phyloP scores from a whole-genome alignment of 2,329 filamentous ascomycete species.

The Pyrenophora graminea region DNA sequence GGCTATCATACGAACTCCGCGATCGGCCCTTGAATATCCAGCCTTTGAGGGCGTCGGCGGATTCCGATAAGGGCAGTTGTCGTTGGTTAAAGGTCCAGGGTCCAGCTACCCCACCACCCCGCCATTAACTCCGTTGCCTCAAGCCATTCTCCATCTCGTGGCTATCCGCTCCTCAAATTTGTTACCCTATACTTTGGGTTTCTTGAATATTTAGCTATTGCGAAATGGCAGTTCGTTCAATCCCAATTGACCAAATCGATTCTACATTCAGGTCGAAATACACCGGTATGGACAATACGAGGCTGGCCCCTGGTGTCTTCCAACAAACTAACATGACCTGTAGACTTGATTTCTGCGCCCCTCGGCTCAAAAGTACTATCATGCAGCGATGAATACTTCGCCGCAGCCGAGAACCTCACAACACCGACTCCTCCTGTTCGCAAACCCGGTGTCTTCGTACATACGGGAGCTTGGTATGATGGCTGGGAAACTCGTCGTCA shows the following conservation, averaged over 20 bases:
- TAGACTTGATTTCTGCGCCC: conserved; percentile 58
- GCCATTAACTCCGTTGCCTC: conserved; percentile 9
- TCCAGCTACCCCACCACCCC: conserved; percentile 26
- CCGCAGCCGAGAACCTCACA: conserved; percentile 61
- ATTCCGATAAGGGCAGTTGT: conserved; percentile 14
- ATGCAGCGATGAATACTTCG: conserved; percentile 66
- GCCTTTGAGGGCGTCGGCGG: conserved; percentile 14
- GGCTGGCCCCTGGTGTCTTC: background rate
- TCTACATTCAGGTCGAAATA: conserved; percentile 60
- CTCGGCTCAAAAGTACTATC: conserved; percentile 59
- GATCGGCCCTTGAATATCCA: conserved; percentile 20
- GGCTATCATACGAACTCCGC: conserved; percentile 14
- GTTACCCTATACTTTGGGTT: background rate
- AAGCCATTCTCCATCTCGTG: conserved; percentile 1
- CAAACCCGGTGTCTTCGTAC: conserved; percentile 62
- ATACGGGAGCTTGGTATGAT: conserved; percentile 67
- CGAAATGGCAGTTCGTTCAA: conserved; percentile 41
- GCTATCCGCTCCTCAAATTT: background rate
- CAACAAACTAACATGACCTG: background rate
- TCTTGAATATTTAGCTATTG: background rate
- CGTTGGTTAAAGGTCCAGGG: conserved; percentile 9
- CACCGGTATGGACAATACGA: conserved; percentile 45
- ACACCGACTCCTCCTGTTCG: conserved; percentile 61
- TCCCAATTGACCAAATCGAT: conserved; percentile 58
- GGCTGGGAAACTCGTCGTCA: conserved; percentile 67